A percentile compares a stretch with the other conserved stretches of the same genome.
phyloP scores from a whole-genome alignment of 139 green algal species.

The Trebouxia sp. region DNA sequence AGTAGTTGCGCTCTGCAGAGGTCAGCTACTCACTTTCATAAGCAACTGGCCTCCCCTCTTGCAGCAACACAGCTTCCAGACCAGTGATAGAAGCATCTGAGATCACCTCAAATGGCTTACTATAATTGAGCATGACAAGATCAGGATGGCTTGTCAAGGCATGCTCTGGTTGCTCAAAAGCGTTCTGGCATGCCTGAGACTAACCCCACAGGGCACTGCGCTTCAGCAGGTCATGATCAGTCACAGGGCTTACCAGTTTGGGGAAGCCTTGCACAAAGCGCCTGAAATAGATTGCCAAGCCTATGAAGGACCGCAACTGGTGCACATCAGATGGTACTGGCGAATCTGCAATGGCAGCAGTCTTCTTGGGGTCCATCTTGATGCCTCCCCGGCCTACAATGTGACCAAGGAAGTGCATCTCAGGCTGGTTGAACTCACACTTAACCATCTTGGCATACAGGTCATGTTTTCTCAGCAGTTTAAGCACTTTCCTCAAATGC shows the following conservation, averaged over 20 bases:
- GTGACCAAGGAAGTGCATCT: too few species aligned
- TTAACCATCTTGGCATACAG: too few species aligned
- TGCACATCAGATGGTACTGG: too few species aligned
- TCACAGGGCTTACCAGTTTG: background rate
- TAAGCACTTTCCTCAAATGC: too few species aligned
- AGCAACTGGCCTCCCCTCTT: background rate
- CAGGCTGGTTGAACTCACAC: too few species aligned
- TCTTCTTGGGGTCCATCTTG: too few species aligned
- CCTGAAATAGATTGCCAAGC: too few species aligned
- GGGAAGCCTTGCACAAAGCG: too few species aligned
- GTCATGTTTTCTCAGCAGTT: too few species aligned
- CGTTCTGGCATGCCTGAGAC: background rate
- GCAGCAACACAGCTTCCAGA: background rate
- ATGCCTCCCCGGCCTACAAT: too few species aligned
- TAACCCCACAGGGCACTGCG: background rate
- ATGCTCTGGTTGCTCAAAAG: background rate
- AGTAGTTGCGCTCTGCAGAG: conserved; percentile 10
- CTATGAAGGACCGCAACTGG: too few species aligned
- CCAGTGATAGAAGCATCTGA: background rate
- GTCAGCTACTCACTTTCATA: background rate
- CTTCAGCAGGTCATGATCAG: conserved; percentile 17
- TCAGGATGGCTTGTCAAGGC: conserved; percentile 6
- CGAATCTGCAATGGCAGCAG: too few species aligned
- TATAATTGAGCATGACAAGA: background rate
- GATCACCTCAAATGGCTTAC: conserved; percentile 10